These are phyloP conservation scores for Phallus indusiatus DNA, from an alignment of 768 basidiomycete genomes.

Conservation along the genomic window DNA sequence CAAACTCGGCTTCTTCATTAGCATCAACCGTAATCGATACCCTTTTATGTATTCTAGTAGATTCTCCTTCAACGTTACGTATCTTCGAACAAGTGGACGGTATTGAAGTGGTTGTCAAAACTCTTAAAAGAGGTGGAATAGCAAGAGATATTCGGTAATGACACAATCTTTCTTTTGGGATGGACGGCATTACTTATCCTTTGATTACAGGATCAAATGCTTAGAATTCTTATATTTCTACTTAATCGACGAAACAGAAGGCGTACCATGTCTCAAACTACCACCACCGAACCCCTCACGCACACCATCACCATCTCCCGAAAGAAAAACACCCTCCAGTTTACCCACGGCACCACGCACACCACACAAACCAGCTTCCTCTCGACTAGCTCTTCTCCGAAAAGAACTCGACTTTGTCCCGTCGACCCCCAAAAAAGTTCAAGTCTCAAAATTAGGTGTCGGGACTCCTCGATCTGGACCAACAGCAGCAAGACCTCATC, in stretches of 20 bases:
- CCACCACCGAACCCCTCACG: slow-evolving; percentile 17
- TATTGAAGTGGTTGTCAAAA: slow-evolving; percentile 74
- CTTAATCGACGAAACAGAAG: slow-evolving; percentile 67
- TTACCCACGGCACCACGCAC: slow-evolving; percentile 27
- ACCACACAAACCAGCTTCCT: slow-evolving; percentile 13
- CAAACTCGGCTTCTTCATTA: slow-evolving; percentile 32
- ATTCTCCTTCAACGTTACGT: slow-evolving; percentile 65
- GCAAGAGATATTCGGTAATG: slow-evolving; percentile 80
- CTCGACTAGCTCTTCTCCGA: slow-evolving; percentile 51
- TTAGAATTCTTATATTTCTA: slow-evolving; percentile 95
- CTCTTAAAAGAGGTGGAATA: slow-evolving; percentile 77
- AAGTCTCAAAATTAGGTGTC: slow-evolving; percentile 23
- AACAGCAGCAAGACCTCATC: slow-evolving; percentile 12
- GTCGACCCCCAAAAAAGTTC: slow-evolving; percentile 55
- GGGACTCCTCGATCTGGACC: slow-evolving; percentile 16
- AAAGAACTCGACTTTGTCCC: slow-evolving; percentile 70
- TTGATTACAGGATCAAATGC: slow-evolving; percentile 77
- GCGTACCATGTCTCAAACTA: slow-evolving; percentile 5
- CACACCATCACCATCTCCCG: slow-evolving; percentile 19
- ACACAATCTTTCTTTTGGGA: no score
- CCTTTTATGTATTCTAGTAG: slow-evolving; percentile 80
- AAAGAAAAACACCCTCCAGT: slow-evolving; percentile 14
- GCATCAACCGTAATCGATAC: slow-evolving; percentile 75
- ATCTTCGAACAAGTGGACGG: slow-evolving; percentile 72
- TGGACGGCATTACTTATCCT: neutral